Conservation (phyloP, 768 basidiomycete genomes). For the Boletus rufocinnamomeus region DNA sequence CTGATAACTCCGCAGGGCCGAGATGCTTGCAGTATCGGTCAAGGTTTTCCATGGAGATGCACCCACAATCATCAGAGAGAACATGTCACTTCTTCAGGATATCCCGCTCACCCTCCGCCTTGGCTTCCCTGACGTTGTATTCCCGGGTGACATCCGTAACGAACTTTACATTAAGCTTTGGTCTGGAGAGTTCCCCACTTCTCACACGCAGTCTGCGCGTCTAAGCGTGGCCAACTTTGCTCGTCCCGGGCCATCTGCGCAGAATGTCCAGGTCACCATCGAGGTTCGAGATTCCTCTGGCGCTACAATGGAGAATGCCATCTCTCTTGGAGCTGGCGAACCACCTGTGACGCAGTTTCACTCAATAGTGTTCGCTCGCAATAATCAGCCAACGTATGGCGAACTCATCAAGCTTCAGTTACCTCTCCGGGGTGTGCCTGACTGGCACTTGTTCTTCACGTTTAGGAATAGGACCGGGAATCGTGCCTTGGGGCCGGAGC, state of each 20-base stretch:
- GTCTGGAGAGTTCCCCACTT: conserved; percentile 81
- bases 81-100: conserved; percentile 80
- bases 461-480: conserved; percentile 75
- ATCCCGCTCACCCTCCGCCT: conserved; percentile 82
- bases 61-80: conserved; percentile 73
- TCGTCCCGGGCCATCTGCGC: conserved; percentile 52
- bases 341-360: conserved; percentile 76
- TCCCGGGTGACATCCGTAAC: conserved; percentile 89
- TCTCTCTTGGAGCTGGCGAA: conserved; percentile 87
- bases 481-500: conserved; percentile 53
- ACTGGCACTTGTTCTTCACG: conserved; percentile 93
- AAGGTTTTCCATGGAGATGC: conserved; percentile 88
- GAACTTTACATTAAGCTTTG: conserved; percentile 96
- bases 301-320: conserved; percentile 61
- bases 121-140: conserved; percentile 95
- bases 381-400: conserved; percentile 87
- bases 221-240: conserved; percentile 59
- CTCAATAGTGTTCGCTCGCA: conserved; percentile 89
- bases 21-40: conserved; percentile 79
- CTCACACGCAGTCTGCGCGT: conserved; percentile 55
- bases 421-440: conserved; percentile 62
- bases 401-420: conserved; percentile 90
- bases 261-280: conserved; percentile 82
- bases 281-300: conserved; percentile 83
- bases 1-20: conserved; percentile 57